Evolutionary conservation across 805 yeast species (phyloP).

Genomic region (Ogataea polymorpha): DNA sequence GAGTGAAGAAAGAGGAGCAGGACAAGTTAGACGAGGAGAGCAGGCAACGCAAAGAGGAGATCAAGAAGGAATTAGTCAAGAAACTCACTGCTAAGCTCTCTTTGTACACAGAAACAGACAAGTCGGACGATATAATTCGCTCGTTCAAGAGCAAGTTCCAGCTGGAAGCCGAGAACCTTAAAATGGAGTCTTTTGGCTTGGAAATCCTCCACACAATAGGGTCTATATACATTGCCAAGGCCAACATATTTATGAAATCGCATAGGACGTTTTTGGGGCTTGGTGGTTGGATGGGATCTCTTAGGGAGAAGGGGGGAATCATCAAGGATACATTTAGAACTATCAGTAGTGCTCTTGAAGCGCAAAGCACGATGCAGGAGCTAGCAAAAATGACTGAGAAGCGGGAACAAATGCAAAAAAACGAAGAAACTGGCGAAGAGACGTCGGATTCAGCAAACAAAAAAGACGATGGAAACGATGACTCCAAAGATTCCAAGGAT

Average conservation of each 20-base stretch:
- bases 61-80: constrained; percentile 46
- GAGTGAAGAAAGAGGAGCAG: constrained; percentile 49
- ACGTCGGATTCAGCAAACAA: constrained; percentile 1
- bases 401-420: constrained; percentile 28
- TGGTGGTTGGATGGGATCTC: constrained; percentile 75
- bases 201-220: constrained; percentile 86
- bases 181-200: constrained; percentile 93
- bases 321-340: constrained; percentile 83
- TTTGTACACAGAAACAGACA: constrained; percentile 52
- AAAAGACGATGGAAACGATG: constrained; percentile 14
- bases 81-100: constrained; percentile 49
- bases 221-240: constrained; percentile 69
- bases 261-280: constrained; percentile 77
- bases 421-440: constrained; percentile 24
- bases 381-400: constrained; percentile 68
- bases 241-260: constrained; percentile 67
- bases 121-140: constrained; percentile 56
- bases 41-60: constrained; percentile 52
- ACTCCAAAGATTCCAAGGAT: constrained; percentile 12
- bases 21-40: constrained; percentile 77
- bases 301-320: constrained; percentile 79
- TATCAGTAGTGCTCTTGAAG: constrained; percentile 81
- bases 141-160: constrained; percentile 52
- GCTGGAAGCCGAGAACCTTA: constrained; percentile 72
- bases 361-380: constrained; percentile 74